Base-by-base conservation (phyloP, 2,329 filamentous ascomycete genomes). In the Botryosphaeria dothidea region DNA sequence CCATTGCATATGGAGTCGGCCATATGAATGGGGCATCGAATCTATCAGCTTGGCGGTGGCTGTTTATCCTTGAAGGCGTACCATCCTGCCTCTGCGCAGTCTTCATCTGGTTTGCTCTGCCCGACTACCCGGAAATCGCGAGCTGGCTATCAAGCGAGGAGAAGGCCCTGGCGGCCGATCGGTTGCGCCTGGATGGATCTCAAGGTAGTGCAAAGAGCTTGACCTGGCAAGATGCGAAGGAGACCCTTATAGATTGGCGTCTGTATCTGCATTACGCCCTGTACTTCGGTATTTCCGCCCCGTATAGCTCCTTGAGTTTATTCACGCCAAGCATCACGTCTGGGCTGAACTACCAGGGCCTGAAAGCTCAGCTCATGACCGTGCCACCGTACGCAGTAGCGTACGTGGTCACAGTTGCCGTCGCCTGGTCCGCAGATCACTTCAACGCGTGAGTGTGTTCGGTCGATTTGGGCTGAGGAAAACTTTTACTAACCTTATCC, bases 241-340 rank as follows among this genome's bases (percentile, higher is more conserved):
- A 72, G 1, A 82, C 82, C 0, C 71, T 86, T 19, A 78, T 75
- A 0, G 82, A 85, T 61, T 83, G 82, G 78, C 74, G 83, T 21
- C 72, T 85, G 52, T 85, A 84, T 72, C 80, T 79, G 3, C 83
- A 85, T 68, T 85, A 84, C 68, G 74, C 79, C 21, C 67, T 69
- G 34, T 72, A 71, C 60, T 70, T 71, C 62, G 67, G 67, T 3
- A 73, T 71, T 31, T 72, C 68, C 0, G 61, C 64, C 13, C 72
- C 71, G 1, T 73, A 71, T 36, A 68, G 66, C 1, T 15, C 70
- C 68, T 77, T 90, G 61, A 87, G 84, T 13, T 78, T 77, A 79
- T 90, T 82, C 74, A 83, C 89, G 0, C 89, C 89, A 0, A 87
- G 85, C 2, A 90, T 91, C 64, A 86, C 90, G 62, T 82, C 82